A percentile compares a stretch with the other conserved stretches of the same genome.
Conservation (phyloP, 1,284 basidiomycete species). For the Ceratobasidium sp. region DNA sequence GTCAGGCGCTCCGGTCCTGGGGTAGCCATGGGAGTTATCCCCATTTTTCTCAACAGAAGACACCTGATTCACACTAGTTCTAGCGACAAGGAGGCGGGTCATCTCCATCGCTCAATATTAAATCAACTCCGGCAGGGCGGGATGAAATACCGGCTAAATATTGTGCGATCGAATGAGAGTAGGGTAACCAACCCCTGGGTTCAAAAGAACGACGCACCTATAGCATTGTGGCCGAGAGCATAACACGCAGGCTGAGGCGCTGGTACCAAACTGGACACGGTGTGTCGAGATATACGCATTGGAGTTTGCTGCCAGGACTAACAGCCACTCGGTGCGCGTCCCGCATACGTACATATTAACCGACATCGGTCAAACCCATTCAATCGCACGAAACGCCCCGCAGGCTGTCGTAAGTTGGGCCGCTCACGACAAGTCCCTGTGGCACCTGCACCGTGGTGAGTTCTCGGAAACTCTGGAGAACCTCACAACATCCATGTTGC, state of each 20-base stretch:
- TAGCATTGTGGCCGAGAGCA: neutral
- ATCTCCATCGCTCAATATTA: constrained; percentile 13
- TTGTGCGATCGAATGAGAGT: neutral
- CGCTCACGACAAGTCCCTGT: too few relatives aligned
- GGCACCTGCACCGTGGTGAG: too few relatives aligned
- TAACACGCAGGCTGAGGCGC: neutral
- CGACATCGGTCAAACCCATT: too few relatives aligned
- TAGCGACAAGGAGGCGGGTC: too few relatives aligned
- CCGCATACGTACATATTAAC: too few relatives aligned
- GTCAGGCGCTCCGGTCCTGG: neutral
- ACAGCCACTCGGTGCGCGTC: too few relatives aligned
- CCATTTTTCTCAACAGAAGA: neutral
- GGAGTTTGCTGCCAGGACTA: too few relatives aligned
- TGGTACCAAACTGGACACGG: neutral
- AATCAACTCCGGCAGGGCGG: neutral
- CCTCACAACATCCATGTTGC: too few relatives aligned
- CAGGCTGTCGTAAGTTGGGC: too few relatives aligned
- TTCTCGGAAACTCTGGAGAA: too few relatives aligned
- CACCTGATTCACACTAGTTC: neutral
- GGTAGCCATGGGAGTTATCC: neutral
- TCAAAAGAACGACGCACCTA: neutral
- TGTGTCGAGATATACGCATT: too few relatives aligned
- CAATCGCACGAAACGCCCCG: too few relatives aligned
- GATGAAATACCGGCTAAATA: neutral
- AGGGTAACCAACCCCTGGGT: neutral